Conservation (phyloP, 768 basidiomycete genomes). For the Tylopilus balloui region DNA sequence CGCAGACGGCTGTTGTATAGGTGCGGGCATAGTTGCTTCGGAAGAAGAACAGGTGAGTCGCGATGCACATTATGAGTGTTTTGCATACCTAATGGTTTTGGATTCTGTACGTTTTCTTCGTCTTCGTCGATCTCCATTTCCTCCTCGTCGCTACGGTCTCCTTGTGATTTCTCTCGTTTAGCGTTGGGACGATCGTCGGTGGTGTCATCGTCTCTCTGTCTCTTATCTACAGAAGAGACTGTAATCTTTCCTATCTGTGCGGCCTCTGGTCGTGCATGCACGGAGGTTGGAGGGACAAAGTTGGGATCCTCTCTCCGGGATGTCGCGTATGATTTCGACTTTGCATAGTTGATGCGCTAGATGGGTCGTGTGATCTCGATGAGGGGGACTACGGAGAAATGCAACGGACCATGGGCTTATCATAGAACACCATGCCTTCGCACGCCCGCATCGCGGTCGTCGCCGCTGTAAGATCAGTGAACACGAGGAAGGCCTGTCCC, state of each 20-base stretch:
- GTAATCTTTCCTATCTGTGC: conserved; percentile 37
- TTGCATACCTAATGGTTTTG: conserved; percentile 45
- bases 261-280: conserved; percentile 49
- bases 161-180: conserved; percentile 69
- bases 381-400: conserved; percentile 1
- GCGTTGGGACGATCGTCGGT: conserved; percentile 49
- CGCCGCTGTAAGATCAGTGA: conserved; percentile 84
- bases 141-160: conserved; percentile 65
- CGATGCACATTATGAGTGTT: conserved; percentile 4
- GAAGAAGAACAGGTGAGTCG: conserved; percentile 17
- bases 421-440: conserved; percentile 90
- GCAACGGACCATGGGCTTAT: conserved; percentile 78
- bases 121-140: conserved; percentile 97
- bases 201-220: conserved; percentile 59
- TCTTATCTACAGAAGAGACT: conserved; percentile 48
- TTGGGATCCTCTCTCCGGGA: conserved; percentile 72
- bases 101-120: conserved; percentile 50
- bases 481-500: conserved; percentile 96
- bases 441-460: conserved; percentile 92
- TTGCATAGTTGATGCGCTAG: conserved; percentile 90
- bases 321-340: conserved; percentile 84
- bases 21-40: conserved; percentile 41
- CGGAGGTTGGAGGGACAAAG: conserved; percentile 69
- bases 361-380: conserved; percentile 11
- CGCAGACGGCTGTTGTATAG: conserved; percentile 52